A percentile compares a stretch with the other conserved stretches of the same genome.
phyloP scores from a whole-genome alignment of 495 filamentous ascomycete species.

The Penicillium malachiteum region DNA sequence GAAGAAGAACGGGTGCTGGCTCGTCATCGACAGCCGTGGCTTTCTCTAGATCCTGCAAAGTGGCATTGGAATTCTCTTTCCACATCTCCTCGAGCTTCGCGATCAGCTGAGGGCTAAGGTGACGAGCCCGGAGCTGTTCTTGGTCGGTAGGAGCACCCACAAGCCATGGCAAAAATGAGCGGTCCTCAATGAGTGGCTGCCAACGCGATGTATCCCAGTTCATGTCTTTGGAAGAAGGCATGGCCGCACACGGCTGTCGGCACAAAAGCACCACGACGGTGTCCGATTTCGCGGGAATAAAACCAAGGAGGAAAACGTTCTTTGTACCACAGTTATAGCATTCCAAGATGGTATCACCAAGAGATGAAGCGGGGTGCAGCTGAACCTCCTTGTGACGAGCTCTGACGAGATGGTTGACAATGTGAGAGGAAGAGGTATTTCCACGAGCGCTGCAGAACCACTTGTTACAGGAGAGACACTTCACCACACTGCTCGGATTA shows the following conservation, averaged over 20 bases:
- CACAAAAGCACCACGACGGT: conserved; percentile 97
- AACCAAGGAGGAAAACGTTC: conserved; percentile 98
- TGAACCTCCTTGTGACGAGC: conserved; percentile 99
- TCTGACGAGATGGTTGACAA: conserved; percentile 96
- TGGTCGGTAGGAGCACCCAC: conserved; percentile 87
- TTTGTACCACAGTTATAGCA: conserved; percentile 99
- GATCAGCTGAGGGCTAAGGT: conserved; percentile 93
- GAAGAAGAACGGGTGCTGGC: conserved; percentile 85
- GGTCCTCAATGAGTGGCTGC: conserved; percentile 97
- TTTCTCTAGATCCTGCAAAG: conserved; percentile 90
- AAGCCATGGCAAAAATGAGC: conserved; percentile 93
- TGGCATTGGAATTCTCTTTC: conserved; percentile 92
- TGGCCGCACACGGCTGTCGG: conserved; percentile 92
- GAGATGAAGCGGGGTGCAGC: conserved; percentile 88
- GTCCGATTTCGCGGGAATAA: conserved; percentile 99
- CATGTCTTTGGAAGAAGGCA: conserved; percentile 98
- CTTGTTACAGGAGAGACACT: conserved; percentile 92
- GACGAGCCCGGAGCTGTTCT: conserved; percentile 91
- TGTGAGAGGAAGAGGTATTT: conserved; percentile 95
- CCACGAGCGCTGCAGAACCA: conserved; percentile 99
- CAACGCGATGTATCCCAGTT: conserved; percentile 98
- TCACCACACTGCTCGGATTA: conserved; percentile 90
- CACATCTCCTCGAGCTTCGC: conserved; percentile 98
- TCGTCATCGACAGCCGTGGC: conserved; percentile 92
- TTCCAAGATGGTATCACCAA: conserved; percentile 95